A percentile compares a stretch with the other conserved stretches of the same genome.
Evolutionary conservation across 768 basidiomycete species (phyloP).

Genomic region (Fistulinella prunicolor): DNA sequence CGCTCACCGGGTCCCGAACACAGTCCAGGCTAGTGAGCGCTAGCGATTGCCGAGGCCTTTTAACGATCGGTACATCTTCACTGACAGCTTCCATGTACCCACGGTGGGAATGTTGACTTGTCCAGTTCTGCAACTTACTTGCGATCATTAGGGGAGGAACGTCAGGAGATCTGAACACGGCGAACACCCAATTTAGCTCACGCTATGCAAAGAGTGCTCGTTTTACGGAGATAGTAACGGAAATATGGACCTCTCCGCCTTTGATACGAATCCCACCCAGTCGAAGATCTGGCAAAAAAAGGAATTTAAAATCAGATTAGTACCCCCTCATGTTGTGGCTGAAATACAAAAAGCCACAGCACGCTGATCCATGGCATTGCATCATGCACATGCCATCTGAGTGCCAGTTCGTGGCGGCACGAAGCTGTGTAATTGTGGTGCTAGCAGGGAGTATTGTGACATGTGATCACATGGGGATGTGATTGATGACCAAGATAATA

Average conservation of each 20-base stretch:
- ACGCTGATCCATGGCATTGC: neutral
- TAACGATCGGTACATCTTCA: neutral
- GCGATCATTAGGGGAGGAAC: constrained; percentile 18
- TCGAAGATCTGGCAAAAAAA: neutral
- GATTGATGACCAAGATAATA: no score
- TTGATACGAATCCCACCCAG: neutral
- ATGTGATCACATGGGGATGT: no score
- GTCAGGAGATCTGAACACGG: neutral
- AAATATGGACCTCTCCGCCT: no score
- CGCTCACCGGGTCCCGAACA: neutral
- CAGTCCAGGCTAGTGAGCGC: neutral
- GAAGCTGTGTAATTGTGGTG: no score
- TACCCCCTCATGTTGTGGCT: no score
- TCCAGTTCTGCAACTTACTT: neutral
- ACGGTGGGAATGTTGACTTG: neutral
- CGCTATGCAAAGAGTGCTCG: neutral
- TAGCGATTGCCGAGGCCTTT: neutral
- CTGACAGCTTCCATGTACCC: neutral
- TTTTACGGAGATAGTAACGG: neutral
- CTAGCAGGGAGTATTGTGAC: no score
- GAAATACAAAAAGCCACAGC: neutral
- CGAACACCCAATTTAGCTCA: constrained; percentile 1
- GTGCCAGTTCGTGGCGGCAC: neutral
- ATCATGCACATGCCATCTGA: neutral
- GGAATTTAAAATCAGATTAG: no score